phyloP scores from a whole-genome alignment of 805 yeast species.

The Scheffersomyces stipitis region DNA sequence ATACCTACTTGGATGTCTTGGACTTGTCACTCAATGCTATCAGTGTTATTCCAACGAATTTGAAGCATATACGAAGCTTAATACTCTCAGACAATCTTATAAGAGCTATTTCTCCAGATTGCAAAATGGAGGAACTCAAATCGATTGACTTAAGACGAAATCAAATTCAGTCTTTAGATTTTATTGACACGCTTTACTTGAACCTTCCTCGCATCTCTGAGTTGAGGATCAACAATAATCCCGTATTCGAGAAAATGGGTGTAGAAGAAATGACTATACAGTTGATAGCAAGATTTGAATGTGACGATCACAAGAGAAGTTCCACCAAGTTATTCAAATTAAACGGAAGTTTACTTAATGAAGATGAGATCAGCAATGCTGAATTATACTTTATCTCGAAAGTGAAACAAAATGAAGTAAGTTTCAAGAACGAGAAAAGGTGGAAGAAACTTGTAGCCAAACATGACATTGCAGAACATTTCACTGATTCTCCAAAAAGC shows the following conservation, averaged over 20 bases:
- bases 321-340: slow-evolving; percentile 32
- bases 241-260: slow-evolving; percentile 36
- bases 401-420: slow-evolving; percentile 31
- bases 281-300: slow-evolving; percentile 47
- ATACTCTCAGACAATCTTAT: slow-evolving; percentile 40
- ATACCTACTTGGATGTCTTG: slow-evolving; percentile 8
- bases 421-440: slow-evolving; percentile 19
- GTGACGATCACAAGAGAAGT: slow-evolving; percentile 8
- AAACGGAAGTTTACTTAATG: slow-evolving; percentile 56
- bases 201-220: slow-evolving; percentile 43
- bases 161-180: slow-evolving; percentile 44
- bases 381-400: slow-evolving; percentile 66
- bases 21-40: slow-evolving; percentile 37
- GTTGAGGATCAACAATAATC: slow-evolving; percentile 54
- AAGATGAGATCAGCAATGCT: slow-evolving; percentile 55
- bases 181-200: slow-evolving; percentile 42
- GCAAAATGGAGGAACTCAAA: background rate
- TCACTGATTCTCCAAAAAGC: background rate
- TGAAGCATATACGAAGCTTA: slow-evolving; percentile 10
- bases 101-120: slow-evolving; percentile 3
- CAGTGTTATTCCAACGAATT: slow-evolving; percentile 21
- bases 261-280: slow-evolving; percentile 33
- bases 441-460: slow-evolving; percentile 45
- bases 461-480: slow-evolving; percentile 26
- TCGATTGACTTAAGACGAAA: slow-evolving; percentile 55